Evolutionary conservation across 2,329 filamentous ascomycete species (phyloP).

Genomic region (Helicocarpus griseus): DNA sequence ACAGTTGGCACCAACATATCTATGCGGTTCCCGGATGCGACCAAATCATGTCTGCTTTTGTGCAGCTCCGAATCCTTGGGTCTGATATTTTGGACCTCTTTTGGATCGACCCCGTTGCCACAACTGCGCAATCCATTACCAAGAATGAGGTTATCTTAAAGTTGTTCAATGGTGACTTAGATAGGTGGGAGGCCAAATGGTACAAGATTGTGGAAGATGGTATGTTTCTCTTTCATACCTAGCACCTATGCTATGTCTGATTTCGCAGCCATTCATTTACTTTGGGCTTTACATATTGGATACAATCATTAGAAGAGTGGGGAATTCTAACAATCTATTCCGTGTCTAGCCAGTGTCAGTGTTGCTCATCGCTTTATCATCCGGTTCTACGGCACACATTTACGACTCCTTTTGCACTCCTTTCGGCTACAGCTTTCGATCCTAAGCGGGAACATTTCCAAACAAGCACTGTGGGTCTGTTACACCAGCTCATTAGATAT

Average conservation of each 20-base stretch:
- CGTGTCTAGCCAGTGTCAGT: slow-evolving; percentile 9
- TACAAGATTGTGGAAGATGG: slow-evolving; percentile 13
- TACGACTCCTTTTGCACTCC: slow-evolving; percentile 30
- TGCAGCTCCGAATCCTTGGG: slow-evolving; percentile 28
- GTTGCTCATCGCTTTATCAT: slow-evolving; percentile 29
- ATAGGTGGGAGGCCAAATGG: slow-evolving; percentile 15
- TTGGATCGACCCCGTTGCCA: slow-evolving; percentile 12
- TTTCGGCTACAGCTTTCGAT: slow-evolving; percentile 27
- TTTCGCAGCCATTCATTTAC: too few relatives aligned
- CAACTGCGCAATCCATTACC: slow-evolving; percentile 9
- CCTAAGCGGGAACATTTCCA: slow-evolving; percentile 12
- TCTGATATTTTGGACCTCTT: slow-evolving; percentile 24
- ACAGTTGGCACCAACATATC: slow-evolving; percentile 24
- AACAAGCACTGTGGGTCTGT: slow-evolving; percentile 16
- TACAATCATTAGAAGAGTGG: neutral
- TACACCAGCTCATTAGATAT: slow-evolving; percentile 22
- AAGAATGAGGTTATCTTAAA: slow-evolving; percentile 13
- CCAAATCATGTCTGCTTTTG: slow-evolving; percentile 28
- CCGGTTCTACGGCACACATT: slow-evolving; percentile 31
- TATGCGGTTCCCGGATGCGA: slow-evolving; percentile 24
- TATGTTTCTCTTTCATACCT: neutral
- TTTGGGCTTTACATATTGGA: too few relatives aligned
- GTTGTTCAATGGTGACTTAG: slow-evolving; percentile 12
- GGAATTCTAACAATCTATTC: neutral
- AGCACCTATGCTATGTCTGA: too few relatives aligned